Conservation (phyloP, 306 rosid genomes). For the Chamaecrista fasciculata region DNA sequence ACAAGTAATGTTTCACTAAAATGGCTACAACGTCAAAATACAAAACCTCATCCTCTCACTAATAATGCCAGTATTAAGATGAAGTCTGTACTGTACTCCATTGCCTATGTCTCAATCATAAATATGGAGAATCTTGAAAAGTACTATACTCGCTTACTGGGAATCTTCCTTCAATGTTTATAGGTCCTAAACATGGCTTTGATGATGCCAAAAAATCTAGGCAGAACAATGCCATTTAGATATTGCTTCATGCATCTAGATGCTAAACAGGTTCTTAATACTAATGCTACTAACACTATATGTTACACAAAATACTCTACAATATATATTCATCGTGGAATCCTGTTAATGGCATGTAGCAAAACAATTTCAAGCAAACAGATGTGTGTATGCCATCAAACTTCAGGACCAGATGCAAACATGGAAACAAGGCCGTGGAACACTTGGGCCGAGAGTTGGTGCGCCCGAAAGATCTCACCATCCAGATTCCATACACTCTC, state of each 20-base stretch:
- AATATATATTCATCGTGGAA: constrained; percentile 13
- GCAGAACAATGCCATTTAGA: neutral
- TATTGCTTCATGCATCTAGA: neutral
- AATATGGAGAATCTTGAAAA: constrained; percentile 20
- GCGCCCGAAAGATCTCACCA: constrained; percentile 80
- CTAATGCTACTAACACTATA: no score
- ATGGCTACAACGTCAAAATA: neutral
- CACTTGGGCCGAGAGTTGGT: constrained; percentile 91
- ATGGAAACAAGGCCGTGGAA: constrained; percentile 75
- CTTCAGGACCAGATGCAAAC: constrained; percentile 88
- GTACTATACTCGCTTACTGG: neutral
- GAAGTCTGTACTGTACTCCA: neutral
- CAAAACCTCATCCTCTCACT: constrained; percentile 19
- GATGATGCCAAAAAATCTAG: constrained; percentile 6
- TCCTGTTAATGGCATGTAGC: constrained; percentile 4
- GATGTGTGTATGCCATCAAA: constrained; percentile 28
- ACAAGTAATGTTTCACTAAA: no score
- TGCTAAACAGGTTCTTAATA: constrained; percentile 14
- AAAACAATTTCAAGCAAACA: constrained; percentile 19
- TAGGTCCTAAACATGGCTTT: constrained; percentile 18
- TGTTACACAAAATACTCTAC: neutral
- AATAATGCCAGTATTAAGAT: neutral
- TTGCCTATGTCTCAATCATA: neutral
- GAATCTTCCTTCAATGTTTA: constrained; percentile 21
- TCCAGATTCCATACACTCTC: constrained; percentile 93